Evolutionary conservation across 345 rosid genomes (phyloP), one percentile per base, ranked within the genome.

Genomic region (Arabis hirsuta): DNA sequence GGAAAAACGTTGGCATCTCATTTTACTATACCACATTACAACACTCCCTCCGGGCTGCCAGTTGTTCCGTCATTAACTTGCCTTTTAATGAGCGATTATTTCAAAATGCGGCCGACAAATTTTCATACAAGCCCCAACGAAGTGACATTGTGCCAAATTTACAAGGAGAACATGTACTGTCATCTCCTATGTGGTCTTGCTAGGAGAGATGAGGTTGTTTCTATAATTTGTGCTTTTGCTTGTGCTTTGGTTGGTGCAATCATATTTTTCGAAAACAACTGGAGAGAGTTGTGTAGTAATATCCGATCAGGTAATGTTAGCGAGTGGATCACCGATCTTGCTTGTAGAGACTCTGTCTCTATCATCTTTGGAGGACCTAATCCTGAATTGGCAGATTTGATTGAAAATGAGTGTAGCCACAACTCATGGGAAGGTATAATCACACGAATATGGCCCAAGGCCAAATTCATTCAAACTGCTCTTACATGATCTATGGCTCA

Each of bases 341-440:
- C 56, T 12, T 84, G 91, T 70, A 69, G 82, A 64, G 32, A 22
- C 7, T 59, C 82, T 4, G 82, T 84, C 14, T 78, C 56, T 0
- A 32, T 50, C 2, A 52, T 83, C 44, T 77, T 88, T 32, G 45
- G 56, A 8, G 39, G 65, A 12, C 80, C 84, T 22, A 67, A 88
- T 52, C 64, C 78, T 1, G 69, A 70, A 31, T 65, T 87, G 64
- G 93, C 91, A 0, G 69, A 76, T 45, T 36, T 71, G n/a, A 62
- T 86, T 5, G 86, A 80, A 71, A 10, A 36, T 0, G 79, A 81
- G 26, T 88, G 85, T 9, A 36, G 67, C 34, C 43, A 65, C 0
- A 54, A 68, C 31, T 80, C 94, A 11, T 88, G 96, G 91, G 84
- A 85, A 66, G 90, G 90, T 53, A 85, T 90, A 43, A 78, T 90